These are phyloP conservation scores for Sanguinoderma infundibulare DNA, from an alignment of 1,284 basidiomycete genomes.

Conservation along the genomic window DNA sequence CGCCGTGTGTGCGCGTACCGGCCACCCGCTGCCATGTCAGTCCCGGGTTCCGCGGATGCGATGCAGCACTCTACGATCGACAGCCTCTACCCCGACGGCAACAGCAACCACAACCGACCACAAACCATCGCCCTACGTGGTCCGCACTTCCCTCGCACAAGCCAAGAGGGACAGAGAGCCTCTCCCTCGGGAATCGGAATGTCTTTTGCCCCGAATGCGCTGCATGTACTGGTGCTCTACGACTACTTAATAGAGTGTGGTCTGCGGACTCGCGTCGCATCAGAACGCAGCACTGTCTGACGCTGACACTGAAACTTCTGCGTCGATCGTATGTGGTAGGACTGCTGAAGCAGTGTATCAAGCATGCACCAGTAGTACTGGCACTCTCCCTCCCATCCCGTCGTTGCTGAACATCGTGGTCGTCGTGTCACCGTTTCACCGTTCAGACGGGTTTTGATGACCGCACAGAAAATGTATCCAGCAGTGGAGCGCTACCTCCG, in stretches of 20 bases:
- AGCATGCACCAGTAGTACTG: too few species aligned
- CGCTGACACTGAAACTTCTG: neutral
- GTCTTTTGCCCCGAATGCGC: too few species aligned
- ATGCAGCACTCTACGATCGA: neutral
- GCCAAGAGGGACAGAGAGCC: neutral
- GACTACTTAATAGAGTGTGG: too few species aligned
- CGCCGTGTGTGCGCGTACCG: neutral
- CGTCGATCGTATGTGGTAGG: neutral
- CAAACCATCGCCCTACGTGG: too few species aligned
- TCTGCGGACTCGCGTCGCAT: neutral
- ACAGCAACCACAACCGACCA: neutral
- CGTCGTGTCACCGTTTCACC: too few species aligned
- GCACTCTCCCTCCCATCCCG: too few species aligned
- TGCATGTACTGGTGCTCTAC: too few species aligned
- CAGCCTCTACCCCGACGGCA: neutral
- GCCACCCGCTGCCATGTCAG: neutral
- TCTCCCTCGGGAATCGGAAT: too few species aligned
- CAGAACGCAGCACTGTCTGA: slow-evolving; percentile 1
- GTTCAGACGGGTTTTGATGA: too few species aligned
- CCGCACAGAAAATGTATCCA: too few species aligned
- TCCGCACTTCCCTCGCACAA: neutral
- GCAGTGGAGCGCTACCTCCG: too few species aligned
- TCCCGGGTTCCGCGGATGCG: neutral
- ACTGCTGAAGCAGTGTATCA: neutral
- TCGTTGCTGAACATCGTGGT: too few species aligned